Base-by-base conservation (phyloP, 2,329 filamentous ascomycete species). In the Colletotrichum tropicicola region DNA sequence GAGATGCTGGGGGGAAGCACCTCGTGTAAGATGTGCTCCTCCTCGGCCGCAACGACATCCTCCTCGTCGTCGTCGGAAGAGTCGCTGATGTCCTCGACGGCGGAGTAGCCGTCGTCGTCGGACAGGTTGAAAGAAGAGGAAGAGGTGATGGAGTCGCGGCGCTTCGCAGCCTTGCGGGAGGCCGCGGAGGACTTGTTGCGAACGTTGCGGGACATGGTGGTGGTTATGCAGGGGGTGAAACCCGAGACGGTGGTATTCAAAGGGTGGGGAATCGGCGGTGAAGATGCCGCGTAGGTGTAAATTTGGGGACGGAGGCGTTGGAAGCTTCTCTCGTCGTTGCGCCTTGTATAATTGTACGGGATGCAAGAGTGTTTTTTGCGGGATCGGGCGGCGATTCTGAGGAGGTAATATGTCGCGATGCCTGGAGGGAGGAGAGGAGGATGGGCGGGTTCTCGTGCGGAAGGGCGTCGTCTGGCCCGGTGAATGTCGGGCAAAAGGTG, bases 1-100 rank as follows among this genome's bases (percentile, higher is more conserved):
- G 76, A 71, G 25, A 59, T 59, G 69, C 68, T 71, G 66, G 75
- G 74, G 39, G 79, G 75, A 28, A 74, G 74, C 69, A 75, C 73
- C 68, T 76, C 78, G 68, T 83, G 78, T 59, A 78, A 77, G 67
- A 94, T 92, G 70, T 90, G 87, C 76, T 89, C 85, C 81, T 94
- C 92, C 85, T 96, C 92, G 82, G 89, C 85, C 83, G 89, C 87
- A 73, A 91, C 87, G 59, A 95, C 88, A 83, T 92, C 88, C 69
- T 92, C 88, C 76, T 95, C 91, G 75, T 95, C 92, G 68, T 93
- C 90, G 67, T 94, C 87, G 57, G 87, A 92, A 10, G 88, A 90
- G 71, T 94, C 92, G 70, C 87, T 92, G 66, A 97, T 91, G 53
- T 93, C 88, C 73, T 95, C 92, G 65, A 97, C 90, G 37, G 85